Base-by-base conservation (phyloP, 2,329 filamentous ascomycete species). In the Diplodia corticola region DNA sequence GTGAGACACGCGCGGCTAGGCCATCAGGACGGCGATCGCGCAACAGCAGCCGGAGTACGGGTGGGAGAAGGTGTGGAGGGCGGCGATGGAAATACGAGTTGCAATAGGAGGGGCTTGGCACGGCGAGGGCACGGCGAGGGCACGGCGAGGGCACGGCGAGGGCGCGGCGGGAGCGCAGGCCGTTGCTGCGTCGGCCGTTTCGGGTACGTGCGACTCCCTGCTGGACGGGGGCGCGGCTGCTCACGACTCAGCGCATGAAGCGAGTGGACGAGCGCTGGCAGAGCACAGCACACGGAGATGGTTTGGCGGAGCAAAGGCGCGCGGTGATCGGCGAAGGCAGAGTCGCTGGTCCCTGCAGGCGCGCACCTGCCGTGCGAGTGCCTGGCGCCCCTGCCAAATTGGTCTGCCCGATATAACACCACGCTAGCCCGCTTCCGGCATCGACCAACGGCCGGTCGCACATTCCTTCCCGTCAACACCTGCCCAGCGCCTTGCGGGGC, bases 1-100 rank as follows among this genome's bases (percentile, higher is more conserved):
- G 57, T 61, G 57, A 61, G 57, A 61, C 57, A 61, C 57, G 57
- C 57, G 57, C 57, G 57, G 49, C 57, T 61, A 61, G 28, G 44
- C 44, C 57, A 61, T 61, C 44, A 17, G 57, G n/a, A 61, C 44
- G 57, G 57, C 57, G 57, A 61, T 61, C 61, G 61, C 61, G 17
- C 57, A 37, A 46, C 49, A 46, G 61, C 30, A 53, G 46, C 60
- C 33, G 48, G 48, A 37, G 48, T 40, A 50, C 35, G 49, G 61
- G 20, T 30, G 61, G n/a, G n/a, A 40, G 13, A 53, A n/a, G n/a
- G 49, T 26, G 61, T 20, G 49, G 49, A 35, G 61, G 49, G 49
- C 33, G 49, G 22, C 13, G 61, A 33, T 64, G 49, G 61, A 64
- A 50, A 50, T 46, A 54, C 46, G 35, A 54, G 40, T 64, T 64